Base-by-base conservation (phyloP, 179 eudicot species). In the Silene vulgaris region DNA sequence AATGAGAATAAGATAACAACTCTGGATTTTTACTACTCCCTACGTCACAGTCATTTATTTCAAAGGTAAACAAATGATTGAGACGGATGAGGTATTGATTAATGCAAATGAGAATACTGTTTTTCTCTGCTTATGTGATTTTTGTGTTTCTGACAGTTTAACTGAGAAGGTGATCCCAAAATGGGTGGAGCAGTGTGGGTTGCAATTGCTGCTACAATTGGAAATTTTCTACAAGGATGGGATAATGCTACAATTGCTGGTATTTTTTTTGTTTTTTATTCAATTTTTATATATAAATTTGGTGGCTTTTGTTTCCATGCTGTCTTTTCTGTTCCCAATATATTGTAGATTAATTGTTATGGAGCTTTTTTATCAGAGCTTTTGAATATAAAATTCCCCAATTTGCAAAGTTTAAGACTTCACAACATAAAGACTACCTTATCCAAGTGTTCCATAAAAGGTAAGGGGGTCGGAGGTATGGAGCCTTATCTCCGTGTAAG, bases 241-340 rank as follows among this genome's bases (percentile, higher is more conserved):
- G 97, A 91, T 77, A 88, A 86, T 80, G 95, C 97, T 64, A 86
- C 92, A 19, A 90, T 91, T 78, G 92, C 97, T 45, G 95, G 97
- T 91, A 87, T 75, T 40, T 57, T 65, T 67, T 48, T 75, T 73
- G 62, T 52, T 5, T 3, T 73, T 23, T 54, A n/a, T 26, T 23
- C 4, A 16, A 35, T 14, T n/a, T 20, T 6, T 23, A 23, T 37
- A 5, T 69, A 69, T 71, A 13, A 77, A 71, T 56, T 29, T 71
- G 23, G 29, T 73, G 2, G 7, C 11, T 29, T 57, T 73, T 59
- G 50, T 72, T 7, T 71, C 5, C 8, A 14, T 52, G 45, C 17
- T 56, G 23, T 45, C 52, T 45, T 56, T 16, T 52, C 11, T 28
- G 5, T 14, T 28, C 59, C 37, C 11, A 56, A 56, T 54, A 13